These are phyloP conservation scores for Tephrocybe sp. DNA, from an alignment of 768 basidiomycete species.

Conservation along the genomic window DNA sequence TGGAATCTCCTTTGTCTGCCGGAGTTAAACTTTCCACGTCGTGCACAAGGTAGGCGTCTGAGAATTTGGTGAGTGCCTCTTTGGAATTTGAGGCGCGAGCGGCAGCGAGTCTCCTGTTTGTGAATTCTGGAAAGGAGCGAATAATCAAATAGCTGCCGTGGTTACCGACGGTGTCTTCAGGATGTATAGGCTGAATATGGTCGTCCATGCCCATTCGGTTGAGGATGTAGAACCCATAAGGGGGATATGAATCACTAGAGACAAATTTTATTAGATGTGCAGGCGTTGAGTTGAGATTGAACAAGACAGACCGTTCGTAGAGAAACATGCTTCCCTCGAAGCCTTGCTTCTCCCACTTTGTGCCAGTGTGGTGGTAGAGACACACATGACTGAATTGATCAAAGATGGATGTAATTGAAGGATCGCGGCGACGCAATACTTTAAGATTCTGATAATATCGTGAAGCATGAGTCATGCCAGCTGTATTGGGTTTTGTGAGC, in stretches of 20 bases:
- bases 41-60: conserved; percentile 45
- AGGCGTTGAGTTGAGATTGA: no score
- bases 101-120: conserved; percentile 42
- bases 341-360: conserved; percentile 81
- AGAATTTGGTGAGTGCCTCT: conserved; percentile 42
- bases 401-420: conserved; percentile 75
- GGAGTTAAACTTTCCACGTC: conserved; percentile 40
- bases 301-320: conserved; percentile 66
- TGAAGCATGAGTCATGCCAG: conserved; percentile 62
- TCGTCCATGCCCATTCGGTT: conserved; percentile 81
- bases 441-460: conserved; percentile 78
- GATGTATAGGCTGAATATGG: conserved; percentile 69
- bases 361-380: conserved; percentile 70
- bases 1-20: conserved; percentile 52
- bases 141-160: conserved; percentile 70
- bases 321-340: conserved; percentile 89
- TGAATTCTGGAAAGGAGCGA: conserved; percentile 70
- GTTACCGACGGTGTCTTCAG: conserved; percentile 70
- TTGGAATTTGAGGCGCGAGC: conserved; percentile 29
- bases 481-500: conserved; percentile 22
- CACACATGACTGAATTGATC: conserved; percentile 90
- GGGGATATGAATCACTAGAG: conserved; percentile 68
- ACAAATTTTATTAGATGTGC: conserved; percentile 14
- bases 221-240: conserved; percentile 82
- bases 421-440: conserved; percentile 74